These are phyloP conservation scores for Capsicum rhomboideum DNA, from an alignment of 257 asterid species.

Conservation along the genomic window DNA sequence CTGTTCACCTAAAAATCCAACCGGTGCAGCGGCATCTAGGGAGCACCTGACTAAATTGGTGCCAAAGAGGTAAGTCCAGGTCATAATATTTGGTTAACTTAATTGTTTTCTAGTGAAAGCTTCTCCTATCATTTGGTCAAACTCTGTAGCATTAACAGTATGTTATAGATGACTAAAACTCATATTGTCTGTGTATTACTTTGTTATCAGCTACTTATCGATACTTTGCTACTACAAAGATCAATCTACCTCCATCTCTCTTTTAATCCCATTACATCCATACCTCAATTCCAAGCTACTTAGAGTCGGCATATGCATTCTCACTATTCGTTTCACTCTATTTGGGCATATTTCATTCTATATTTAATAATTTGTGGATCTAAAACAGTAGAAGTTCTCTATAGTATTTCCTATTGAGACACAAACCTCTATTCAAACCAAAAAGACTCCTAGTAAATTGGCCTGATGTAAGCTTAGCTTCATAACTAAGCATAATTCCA, in stretches of 20 bases:
- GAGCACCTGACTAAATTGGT: slow-evolving; percentile 85
- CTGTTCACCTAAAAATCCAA: slow-evolving; percentile 98
- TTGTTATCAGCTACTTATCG: not conserved
- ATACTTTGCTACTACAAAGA: not conserved
- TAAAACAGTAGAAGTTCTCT: not conserved
- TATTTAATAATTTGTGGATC: not conserved
- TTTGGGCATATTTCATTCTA: not conserved
- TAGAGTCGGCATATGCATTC: not conserved
- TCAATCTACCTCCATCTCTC: not conserved
- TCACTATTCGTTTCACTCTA: not conserved
- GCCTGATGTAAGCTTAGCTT: not conserved
- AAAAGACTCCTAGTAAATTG: not conserved
- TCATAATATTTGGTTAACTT: not conserved
- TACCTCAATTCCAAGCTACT: not conserved
- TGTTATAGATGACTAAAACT: not conserved
- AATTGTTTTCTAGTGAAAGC: not conserved
- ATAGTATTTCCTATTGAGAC: not conserved
- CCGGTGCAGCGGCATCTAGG: slow-evolving; percentile 90
- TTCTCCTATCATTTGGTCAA: not conserved
- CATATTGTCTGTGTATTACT: not conserved
- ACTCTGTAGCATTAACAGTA: not conserved
- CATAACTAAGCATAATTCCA: not conserved
- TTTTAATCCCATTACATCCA: not conserved
- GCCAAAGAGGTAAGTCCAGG: slow-evolving; percentile 55
- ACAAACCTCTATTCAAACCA: not conserved